phyloP scores from a whole-genome alignment of 371 early-diverging fungal genomes.

The Mortierella sp. region DNA sequence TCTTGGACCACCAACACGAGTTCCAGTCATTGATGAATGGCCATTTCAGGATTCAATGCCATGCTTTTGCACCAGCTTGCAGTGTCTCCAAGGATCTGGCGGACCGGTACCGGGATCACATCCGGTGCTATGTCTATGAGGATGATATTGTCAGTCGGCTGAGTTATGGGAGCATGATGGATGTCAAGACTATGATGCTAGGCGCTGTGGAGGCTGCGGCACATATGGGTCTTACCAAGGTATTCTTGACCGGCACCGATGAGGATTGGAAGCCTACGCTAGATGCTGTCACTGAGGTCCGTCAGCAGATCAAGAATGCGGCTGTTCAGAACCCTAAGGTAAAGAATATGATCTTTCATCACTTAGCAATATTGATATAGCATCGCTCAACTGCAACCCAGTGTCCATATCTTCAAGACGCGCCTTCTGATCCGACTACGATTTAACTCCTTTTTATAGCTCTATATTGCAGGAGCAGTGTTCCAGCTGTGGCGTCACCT shows the following conservation, averaged over 20 bases:
- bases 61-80: conserved; percentile 76
- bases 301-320: conserved; percentile 37
- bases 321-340: conserved; percentile 54
- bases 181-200: conserved; percentile 74
- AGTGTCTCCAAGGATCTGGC: conserved; percentile 79
- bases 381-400: too few species aligned
- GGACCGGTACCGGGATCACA: conserved; percentile 73
- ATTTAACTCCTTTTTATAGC: conserved; percentile 7
- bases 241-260: conserved; percentile 52
- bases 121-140: conserved; percentile 82
- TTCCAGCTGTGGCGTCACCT: conserved; percentile 56
- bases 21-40: conserved; percentile 63
- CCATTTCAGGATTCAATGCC: conserved; percentile 63
- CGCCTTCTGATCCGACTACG: background rate
- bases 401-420: background rate
- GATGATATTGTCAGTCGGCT: conserved; percentile 85
- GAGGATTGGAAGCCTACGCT: conserved; percentile 55
- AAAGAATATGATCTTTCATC: background rate
- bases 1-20: conserved; percentile 73
- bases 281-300: conserved; percentile 39
- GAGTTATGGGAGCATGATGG: conserved; percentile 84
- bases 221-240: conserved; percentile 51
- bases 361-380: background rate
- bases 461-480: conserved; percentile 53
- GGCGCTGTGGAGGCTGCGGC: conserved; percentile 68